Base-by-base conservation (phyloP, 352 stramenopile species). In the Phytophthora ramorum region DNA sequence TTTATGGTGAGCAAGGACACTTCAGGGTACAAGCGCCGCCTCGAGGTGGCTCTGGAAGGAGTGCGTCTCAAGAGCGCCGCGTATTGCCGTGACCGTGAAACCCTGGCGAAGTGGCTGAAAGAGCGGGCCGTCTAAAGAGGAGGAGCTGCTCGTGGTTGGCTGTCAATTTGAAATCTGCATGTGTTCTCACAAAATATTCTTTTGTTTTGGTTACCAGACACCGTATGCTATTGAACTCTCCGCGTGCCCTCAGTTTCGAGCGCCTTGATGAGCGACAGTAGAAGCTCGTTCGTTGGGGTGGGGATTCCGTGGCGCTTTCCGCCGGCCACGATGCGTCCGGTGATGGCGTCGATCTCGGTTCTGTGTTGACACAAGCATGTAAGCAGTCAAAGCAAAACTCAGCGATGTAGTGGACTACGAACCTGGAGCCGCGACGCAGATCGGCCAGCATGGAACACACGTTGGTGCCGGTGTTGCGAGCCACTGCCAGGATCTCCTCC, bases 331-430 rank as follows among this genome's bases (percentile, higher is more conserved):
- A 95, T 76, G 16, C 79, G 75, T 3, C 85, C 86, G 28, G 75
- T 92, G 53, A 95, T 90, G 7, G 80, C 81, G 12, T 89, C 83
- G 28, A 95, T 87, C 71, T 95, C 86, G 1, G 86, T 95, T 52
- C 77, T 89, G 38, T 34, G 10, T 51, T 22, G n/a, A n/a, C 13
- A 20, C 16, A 47, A 28, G 20, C 5, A 10, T 6, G 17, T 47
- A 16, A 47, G 41, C 2, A 34, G 20, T 26, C 8, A 28, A 24
- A 16, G 4, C 19, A 26, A 28, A 13, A 26, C n/a, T 14, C 8
- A 14, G 41, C 3, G 16, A 26, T n/a, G 41, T 28, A 47, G 22
- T 16, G 3, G 54, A 26, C 14, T 45, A 14, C 55, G 40, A 64
- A 89, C 83, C 66, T 84, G 0, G 75, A 80, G n/a, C 77, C 79